phyloP scores from a whole-genome alignment of 1,139 yeast genomes.

The Blastobotrys capitulatus region DNA sequence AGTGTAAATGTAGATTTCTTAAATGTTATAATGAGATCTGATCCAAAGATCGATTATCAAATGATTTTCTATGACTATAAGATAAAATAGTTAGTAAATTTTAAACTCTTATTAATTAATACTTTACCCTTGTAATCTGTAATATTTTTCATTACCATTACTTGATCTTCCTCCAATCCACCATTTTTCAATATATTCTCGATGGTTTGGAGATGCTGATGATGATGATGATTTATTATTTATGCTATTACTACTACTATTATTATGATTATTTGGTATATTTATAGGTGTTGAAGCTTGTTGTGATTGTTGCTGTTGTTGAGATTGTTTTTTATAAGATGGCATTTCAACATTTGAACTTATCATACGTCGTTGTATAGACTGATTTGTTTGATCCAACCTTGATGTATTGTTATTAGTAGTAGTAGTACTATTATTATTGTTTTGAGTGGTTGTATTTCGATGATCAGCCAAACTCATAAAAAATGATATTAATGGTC shows the following conservation, averaged over 20 bases:
- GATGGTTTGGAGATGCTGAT: constrained; percentile 1
- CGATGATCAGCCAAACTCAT: constrained; percentile 18
- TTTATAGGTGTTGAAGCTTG: not conserved
- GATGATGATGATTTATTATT: not conserved
- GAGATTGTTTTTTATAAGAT: not conserved
- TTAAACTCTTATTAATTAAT: not conserved
- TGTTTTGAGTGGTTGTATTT: not conserved
- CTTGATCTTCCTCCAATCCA: constrained; percentile 32
- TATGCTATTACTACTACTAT: not conserved
- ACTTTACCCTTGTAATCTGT: constrained; percentile 28
- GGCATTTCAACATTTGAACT: not conserved
- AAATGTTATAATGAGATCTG: constrained; percentile 23
- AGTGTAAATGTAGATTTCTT: not conserved
- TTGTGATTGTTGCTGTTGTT: constrained; percentile 5
- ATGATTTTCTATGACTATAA: constrained; percentile 16
- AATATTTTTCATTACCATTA: constrained; percentile 30
- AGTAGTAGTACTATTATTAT: not conserved
- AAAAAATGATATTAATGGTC: constrained; percentile 29
- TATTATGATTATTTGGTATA: not conserved
- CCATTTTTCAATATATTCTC: constrained; percentile 24
- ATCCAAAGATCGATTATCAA: constrained; percentile 29
- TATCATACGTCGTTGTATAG: not conserved
- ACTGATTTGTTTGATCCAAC: not conserved
- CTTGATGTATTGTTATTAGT: not conserved
- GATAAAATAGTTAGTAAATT: not conserved